Conservation (phyloP, 345 rosid genomes). For the Erysimum cheiranthoides region DNA sequence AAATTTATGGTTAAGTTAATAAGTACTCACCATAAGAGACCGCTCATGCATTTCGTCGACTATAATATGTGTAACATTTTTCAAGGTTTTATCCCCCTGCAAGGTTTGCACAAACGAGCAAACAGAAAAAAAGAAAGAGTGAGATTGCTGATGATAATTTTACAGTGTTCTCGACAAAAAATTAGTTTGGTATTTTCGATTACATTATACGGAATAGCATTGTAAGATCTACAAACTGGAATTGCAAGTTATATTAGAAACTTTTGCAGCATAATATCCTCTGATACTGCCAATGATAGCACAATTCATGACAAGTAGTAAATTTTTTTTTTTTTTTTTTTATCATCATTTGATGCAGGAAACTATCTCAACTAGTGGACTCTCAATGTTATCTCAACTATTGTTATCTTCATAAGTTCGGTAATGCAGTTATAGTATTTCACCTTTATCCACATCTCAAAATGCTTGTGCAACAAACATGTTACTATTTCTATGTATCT, state of each 20-base stretch:
- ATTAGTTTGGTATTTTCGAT: not conserved
- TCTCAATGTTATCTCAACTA: not conserved
- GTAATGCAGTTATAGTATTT: constrained; percentile 15
- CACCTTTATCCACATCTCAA: not conserved
- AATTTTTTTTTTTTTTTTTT: too few relatives aligned
- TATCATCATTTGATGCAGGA: not conserved
- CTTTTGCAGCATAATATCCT: constrained; percentile 16
- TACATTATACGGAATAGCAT: not conserved
- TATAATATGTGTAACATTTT: constrained; percentile 77
- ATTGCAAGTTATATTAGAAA: not conserved
- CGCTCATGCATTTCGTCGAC: constrained; percentile 99
- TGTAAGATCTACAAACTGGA: constrained; percentile 20
- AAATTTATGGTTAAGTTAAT: not conserved
- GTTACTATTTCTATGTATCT: constrained; percentile 21
- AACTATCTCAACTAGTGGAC: constrained; percentile 10
- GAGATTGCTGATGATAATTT: constrained; percentile 8
- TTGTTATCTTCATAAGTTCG: not conserved
- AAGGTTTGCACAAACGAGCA: constrained; percentile 36
- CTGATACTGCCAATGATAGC: not conserved
- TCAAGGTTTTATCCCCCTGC: constrained; percentile 80
- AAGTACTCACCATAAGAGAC: constrained; percentile 76
- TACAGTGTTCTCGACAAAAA: not conserved
- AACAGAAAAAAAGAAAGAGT: not conserved
- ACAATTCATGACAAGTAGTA: too few relatives aligned
- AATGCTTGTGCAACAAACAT: constrained; percentile 18